Base-by-base conservation (phyloP, 108 stramenopile species). In the Aurantiochytrium sp. region DNA sequence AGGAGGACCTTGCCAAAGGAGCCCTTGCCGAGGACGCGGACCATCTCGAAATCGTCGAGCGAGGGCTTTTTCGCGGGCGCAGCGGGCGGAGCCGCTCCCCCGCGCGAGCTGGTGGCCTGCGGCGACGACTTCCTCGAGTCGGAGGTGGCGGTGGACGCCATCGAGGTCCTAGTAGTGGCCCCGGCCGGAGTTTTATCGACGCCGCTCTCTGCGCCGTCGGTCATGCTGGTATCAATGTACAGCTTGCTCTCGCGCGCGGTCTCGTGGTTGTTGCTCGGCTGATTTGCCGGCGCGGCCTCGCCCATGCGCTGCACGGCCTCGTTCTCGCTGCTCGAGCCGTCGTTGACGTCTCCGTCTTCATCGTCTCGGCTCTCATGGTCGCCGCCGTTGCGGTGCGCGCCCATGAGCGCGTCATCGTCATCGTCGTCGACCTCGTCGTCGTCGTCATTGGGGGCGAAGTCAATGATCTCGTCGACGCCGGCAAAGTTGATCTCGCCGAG, bases 1-100 rank as follows among this genome's bases (percentile, higher is more conserved):
- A 97, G 89, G 4, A 96, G 95, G 19, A 97, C 97, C 88, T 96
- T 94, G 42, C 97, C 98, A 69, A 98, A 98, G 27, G 95, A 94
- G 31, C 98, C 94, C 86, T 95, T 94, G 68, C 98, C 98, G 6
- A 98, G 90, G 55, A 97, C 92, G 31, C 94, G 89, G 54, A 94
- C 91, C 54, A 89, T 92, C 45, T 93, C 91, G 50, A 97, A 90
- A 54, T 55, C 73, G 4, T 87, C 90, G 5, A 91, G 55, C 4
- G 39, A 42, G 15, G 68, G 87, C 54, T 88, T 81, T 21, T 81
- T 65, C 27, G 24, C 34, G 59, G 59, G 59, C 59, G 59, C 10
- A 27, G 32, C 34, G 24, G 32, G 10, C 32, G 59, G n/a, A n/a
- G n/a, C n/a, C n/a, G n/a, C n/a, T n/a, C n/a, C n/a, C n/a, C n/a